phyloP scores from a whole-genome alignment of 176 grass and related monocot genomes.

The Rhynchospora pubera region DNA sequence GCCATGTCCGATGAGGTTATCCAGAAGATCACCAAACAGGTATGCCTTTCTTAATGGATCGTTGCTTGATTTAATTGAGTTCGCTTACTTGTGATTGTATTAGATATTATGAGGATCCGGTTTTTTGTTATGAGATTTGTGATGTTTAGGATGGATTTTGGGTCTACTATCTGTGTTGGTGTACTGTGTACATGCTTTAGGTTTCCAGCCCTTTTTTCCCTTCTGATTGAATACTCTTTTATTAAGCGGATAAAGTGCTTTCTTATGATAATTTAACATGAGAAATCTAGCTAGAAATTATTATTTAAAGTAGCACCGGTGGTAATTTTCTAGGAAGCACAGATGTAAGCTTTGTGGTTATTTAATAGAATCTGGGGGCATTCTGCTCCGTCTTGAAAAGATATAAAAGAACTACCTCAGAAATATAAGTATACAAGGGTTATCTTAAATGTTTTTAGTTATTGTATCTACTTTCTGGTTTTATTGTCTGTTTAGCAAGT shows the following conservation, averaged over 20 bases:
- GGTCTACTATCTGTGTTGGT: background rate
- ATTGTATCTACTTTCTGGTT: background rate
- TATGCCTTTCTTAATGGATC: background rate
- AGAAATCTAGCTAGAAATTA: background rate
- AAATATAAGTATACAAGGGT: background rate
- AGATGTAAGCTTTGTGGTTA: background rate
- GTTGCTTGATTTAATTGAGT: constrained; percentile 10
- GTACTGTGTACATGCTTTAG: background rate
- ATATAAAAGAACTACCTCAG: background rate
- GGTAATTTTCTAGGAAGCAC: background rate
- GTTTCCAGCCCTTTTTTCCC: background rate
- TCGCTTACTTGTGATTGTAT: background rate
- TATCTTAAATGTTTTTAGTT: background rate
- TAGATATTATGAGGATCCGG: background rate
- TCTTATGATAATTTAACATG: constrained; percentile 5
- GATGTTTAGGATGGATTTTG: background rate
- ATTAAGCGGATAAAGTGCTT: background rate
- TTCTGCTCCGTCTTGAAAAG: background rate
- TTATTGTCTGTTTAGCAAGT: background rate
- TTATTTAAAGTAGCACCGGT: background rate
- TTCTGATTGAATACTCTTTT: background rate
- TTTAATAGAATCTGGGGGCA: background rate
- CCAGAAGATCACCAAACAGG: constrained; percentile 91
- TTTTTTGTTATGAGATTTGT: background rate
- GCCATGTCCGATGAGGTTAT: constrained; percentile 48